A percentile compares a stretch with the other conserved stretches of the same genome.
Conservation (phyloP, 352 stramenopile species). For the Pythium sukuiense region DNA sequence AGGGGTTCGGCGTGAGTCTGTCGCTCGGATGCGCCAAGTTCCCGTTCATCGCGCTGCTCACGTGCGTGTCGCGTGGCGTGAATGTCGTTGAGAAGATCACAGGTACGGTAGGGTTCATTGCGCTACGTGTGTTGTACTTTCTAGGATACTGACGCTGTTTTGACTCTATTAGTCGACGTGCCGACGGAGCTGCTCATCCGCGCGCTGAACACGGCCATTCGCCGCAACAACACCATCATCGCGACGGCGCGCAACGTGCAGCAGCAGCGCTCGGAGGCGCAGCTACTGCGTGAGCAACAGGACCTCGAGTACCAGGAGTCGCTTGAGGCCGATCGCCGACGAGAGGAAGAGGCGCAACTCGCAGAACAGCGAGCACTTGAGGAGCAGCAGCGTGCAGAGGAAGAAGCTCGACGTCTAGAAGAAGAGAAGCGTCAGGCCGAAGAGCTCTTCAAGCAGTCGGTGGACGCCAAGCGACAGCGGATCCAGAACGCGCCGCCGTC, state of each 20-base stretch:
- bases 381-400: constrained; percentile 38
- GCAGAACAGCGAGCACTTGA: constrained; percentile 49
- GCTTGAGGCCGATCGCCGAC: constrained; percentile 87
- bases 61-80: constrained; percentile 72
- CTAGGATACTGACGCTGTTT: no score
- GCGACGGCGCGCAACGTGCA: constrained; percentile 62
- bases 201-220: constrained; percentile 53
- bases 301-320: constrained; percentile 93
- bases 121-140: constrained; percentile 5
- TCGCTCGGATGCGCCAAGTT: constrained; percentile 84
- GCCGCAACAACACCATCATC: constrained; percentile 79
- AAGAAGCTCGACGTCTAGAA: constrained; percentile 31
- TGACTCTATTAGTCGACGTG: constrained; percentile 74
- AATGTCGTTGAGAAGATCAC: constrained; percentile 88
- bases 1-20: constrained; percentile 78
- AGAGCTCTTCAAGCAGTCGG: constrained; percentile 36
- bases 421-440: constrained; percentile 35
- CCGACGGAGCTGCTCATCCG: constrained; percentile 59
- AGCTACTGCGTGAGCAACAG: constrained; percentile 90
- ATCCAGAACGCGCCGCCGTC: constrained; percentile 48
- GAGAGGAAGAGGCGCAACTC: constrained; percentile 52
- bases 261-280: constrained; percentile 79
- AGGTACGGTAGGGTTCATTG: no score
- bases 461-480: constrained; percentile 58
- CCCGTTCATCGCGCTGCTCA: constrained; percentile 78